Evolutionary conservation across 2,329 filamentous ascomycete species (phyloP), one percentile per base, ranked within the genome.

Genomic region (Venturia effusa): DNA sequence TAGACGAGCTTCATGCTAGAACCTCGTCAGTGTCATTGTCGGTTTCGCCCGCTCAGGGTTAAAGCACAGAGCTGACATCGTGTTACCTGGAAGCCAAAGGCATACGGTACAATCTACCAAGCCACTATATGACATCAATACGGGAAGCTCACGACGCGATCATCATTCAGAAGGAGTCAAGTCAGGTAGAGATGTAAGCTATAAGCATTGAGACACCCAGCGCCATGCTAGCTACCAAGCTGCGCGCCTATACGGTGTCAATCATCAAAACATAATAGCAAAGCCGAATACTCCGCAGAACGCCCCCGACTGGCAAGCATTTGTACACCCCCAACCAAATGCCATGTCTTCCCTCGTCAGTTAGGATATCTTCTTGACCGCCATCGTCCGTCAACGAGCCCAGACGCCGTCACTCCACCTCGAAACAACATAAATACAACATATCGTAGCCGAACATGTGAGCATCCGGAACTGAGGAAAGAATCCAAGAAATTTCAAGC

Each of bases 351-450:
- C 51, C 30, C 8, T 57, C 51, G 34, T 24, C 51, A 57, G 27
- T 55, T 27, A 57, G 51, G 51, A 57, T 57, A 57, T 57, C 51
- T 57, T 57, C 51, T 57, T 34, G 19, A 34, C 30, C 27, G 34
- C 51, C 30, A 19, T 17, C 51, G 34, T 57, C 27, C 51, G 30
- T 57, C 51, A 57, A 32, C 17, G 10, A 61, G 24, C 55, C 59
- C 24, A 15, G 59, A 61, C 59, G 37, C 59, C 59, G 37, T 15
- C 59, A 37, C 41, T 5, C 22, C 59, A 17, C 34, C 34, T 15
- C 30, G 4, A 27, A 10, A 30, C 34, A 41, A 32, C 51, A 34
- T 34, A 57, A 54, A 62, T 48, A 62, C 39, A 62, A 55, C 19
- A 41, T 19, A 27, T 48, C 41, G 55, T 48, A 54, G 40, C 39